phyloP scores from a whole-genome alignment of 2,329 filamentous ascomycete genomes.

The Ophiosphaerella narmari region DNA sequence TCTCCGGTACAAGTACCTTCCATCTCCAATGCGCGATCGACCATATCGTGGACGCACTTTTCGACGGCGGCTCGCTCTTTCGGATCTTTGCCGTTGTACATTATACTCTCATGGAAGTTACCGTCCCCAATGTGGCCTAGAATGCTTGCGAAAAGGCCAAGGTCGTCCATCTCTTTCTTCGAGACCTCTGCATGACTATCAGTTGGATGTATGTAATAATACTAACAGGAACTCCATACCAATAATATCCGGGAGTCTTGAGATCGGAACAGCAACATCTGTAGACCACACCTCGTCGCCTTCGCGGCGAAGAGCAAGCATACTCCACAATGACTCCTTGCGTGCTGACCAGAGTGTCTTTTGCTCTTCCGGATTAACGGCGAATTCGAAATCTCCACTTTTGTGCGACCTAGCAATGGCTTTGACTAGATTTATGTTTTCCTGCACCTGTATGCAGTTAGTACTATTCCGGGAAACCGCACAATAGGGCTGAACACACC shows the following conservation, averaged over 20 bases:
- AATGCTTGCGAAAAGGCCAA: slow-evolving; percentile 85
- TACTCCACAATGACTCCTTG: slow-evolving; percentile 65
- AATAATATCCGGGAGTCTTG: slow-evolving; percentile 65
- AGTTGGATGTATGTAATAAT: slow-evolving; percentile 3
- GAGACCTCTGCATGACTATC: slow-evolving; percentile 66
- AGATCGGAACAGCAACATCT: slow-evolving; percentile 66
- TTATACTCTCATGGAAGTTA: slow-evolving; percentile 92
- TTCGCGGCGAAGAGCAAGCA: slow-evolving; percentile 60
- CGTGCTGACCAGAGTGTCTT: slow-evolving; percentile 64
- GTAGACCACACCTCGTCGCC: slow-evolving; percentile 65
- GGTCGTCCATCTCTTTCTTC: slow-evolving; percentile 84
- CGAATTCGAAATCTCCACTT: slow-evolving; percentile 60
- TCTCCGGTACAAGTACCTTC: slow-evolving; percentile 92
- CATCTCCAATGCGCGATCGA: slow-evolving; percentile 88
- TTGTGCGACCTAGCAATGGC: slow-evolving; percentile 67
- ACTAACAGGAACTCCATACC: slow-evolving; percentile 42
- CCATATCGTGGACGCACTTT: slow-evolving; percentile 85
- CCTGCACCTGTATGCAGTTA: slow-evolving; percentile 61
- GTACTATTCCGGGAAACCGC: slow-evolving; percentile 28
- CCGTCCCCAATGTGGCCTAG: slow-evolving; percentile 91
- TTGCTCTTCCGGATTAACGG: slow-evolving; percentile 58
- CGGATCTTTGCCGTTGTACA: slow-evolving; percentile 75
- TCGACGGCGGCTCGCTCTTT: slow-evolving; percentile 77
- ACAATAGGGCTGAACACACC: slow-evolving; percentile 31
- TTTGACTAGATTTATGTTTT: slow-evolving; percentile 74